These are phyloP conservation scores for Phlebopus sp. DNA, from an alignment of 1,284 basidiomycete genomes.

Conservation along the genomic window DNA sequence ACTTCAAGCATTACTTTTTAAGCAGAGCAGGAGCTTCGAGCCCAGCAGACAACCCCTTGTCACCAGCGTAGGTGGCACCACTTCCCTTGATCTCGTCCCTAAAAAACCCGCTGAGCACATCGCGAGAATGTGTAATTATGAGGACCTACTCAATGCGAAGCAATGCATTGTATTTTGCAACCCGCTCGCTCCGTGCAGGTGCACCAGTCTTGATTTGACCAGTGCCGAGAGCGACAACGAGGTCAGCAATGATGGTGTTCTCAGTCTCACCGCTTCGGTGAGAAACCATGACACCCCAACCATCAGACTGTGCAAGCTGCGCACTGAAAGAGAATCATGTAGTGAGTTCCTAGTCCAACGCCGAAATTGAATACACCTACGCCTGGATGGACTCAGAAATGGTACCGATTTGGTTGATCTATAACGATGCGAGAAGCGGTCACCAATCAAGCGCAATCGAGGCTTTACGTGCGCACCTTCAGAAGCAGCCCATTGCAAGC, in stretches of 20 bases:
- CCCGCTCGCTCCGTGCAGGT: constrained; percentile 89
- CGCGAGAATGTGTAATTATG: not conserved
- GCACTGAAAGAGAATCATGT: constrained; percentile 52
- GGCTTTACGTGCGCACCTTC: constrained; percentile 56
- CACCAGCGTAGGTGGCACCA: constrained; percentile 71
- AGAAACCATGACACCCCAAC: constrained; percentile 99
- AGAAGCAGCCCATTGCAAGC: constrained; percentile 98
- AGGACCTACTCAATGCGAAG: constrained; percentile 83
- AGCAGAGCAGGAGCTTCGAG: constrained; percentile 68
- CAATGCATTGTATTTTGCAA: constrained; percentile 90
- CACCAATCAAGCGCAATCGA: not conserved
- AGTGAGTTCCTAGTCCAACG: not conserved
- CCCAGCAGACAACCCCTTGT: constrained; percentile 79
- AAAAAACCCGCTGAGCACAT: constrained; percentile 18
- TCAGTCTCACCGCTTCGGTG: constrained; percentile 98
- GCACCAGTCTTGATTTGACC: constrained; percentile 99
- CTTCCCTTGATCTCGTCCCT: constrained; percentile 76
- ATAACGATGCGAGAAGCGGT: constrained; percentile 7
- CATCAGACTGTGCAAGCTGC: constrained; percentile 93
- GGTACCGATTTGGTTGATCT: constrained; percentile 98
- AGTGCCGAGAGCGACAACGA: constrained; percentile 89
- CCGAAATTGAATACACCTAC: constrained; percentile 41
- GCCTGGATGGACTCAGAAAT: constrained; percentile 99
- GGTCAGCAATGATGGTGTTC: constrained; percentile 96
- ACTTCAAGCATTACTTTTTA: constrained; percentile 53